These are phyloP conservation scores for Hyphopichia wangnamkhiaoensis DNA, from an alignment of 1,139 yeast species.

Conservation along the genomic window DNA sequence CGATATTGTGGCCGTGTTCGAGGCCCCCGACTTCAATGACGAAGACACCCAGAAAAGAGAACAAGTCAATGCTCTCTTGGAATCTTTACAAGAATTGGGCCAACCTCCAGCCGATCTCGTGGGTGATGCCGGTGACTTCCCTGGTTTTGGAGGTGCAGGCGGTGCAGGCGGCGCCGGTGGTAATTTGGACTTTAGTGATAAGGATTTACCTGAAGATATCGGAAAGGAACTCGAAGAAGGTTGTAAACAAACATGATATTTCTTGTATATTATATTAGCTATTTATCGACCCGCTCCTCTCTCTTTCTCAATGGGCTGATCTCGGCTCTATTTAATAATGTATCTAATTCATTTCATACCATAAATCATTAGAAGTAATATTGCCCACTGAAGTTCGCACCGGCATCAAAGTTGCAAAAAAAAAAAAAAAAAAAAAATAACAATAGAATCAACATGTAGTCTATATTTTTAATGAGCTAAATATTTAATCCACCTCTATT, in stretches of 20 bases:
- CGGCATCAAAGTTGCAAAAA: no score
- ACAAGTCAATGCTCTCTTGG: conserved; percentile 57
- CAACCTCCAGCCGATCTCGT: conserved; percentile 84
- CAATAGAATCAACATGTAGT: no score
- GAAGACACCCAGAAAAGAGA: conserved; percentile 52
- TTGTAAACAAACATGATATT: conserved; percentile 27
- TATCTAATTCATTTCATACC: no score
- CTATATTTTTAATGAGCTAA: not conserved
- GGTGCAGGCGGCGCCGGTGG: conserved; percentile 19
- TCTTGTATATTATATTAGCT: no score
- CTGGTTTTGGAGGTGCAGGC: conserved; percentile 49
- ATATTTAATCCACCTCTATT: conserved; percentile 32
- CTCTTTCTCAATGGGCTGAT: no score
- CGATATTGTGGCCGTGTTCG: conserved; percentile 58
- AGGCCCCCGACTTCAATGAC: conserved; percentile 54
- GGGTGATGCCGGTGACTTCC: conserved; percentile 64
- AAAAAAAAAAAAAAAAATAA: no score
- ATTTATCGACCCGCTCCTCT: no score
- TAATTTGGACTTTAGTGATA: conserved; percentile 40
- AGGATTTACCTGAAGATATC: conserved; percentile 49
- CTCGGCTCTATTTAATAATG: no score
- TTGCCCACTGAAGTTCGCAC: no score
- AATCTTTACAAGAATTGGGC: conserved; percentile 76
- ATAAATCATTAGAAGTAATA: no score
- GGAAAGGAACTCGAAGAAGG: conserved; percentile 47